Evolutionary conservation across 2,329 filamentous ascomycete species (phyloP).

Genomic region (Aspergillus clavatus): DNA sequence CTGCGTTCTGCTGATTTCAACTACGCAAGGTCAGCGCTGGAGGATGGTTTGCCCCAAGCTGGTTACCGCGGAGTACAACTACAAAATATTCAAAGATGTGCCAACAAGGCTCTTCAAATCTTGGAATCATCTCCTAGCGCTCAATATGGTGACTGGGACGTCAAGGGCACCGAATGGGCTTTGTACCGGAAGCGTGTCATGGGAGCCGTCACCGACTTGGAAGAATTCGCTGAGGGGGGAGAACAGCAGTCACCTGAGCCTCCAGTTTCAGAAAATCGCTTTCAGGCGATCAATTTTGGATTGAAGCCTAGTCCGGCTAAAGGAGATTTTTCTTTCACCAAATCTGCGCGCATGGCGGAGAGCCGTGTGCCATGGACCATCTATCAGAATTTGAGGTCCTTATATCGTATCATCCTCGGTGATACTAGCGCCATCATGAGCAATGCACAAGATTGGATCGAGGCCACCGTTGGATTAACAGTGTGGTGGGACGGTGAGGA

Average conservation of each 20-base stretch:
- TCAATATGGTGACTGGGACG: slow-evolving; percentile 67
- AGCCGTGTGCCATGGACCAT: slow-evolving; percentile 86
- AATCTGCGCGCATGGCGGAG: slow-evolving; percentile 67
- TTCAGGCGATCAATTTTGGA: slow-evolving; percentile 47
- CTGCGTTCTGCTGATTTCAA: slow-evolving; percentile 74
- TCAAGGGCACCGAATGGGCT: slow-evolving; percentile 75
- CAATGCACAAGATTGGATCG: slow-evolving; percentile 83
- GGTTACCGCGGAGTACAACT: slow-evolving; percentile 72
- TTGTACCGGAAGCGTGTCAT: slow-evolving; percentile 73
- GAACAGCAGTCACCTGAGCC: slow-evolving; percentile 44
- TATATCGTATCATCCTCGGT: slow-evolving; percentile 79
- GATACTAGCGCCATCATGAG: slow-evolving; percentile 69
- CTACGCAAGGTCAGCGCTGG: slow-evolving; percentile 59
- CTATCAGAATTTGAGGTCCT: slow-evolving; percentile 73
- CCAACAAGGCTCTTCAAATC: slow-evolving; percentile 63
- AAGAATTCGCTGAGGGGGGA: slow-evolving; percentile 72
- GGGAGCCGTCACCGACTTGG: slow-evolving; percentile 64
- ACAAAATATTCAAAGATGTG: slow-evolving; percentile 69
- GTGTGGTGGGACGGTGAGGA: slow-evolving; percentile 90
- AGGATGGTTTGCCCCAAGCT: slow-evolving; percentile 58
- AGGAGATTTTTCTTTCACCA: slow-evolving; percentile 58
- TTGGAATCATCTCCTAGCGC: slow-evolving; percentile 69
- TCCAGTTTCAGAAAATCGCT: slow-evolving; percentile 39
- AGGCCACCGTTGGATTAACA: slow-evolving; percentile 75
- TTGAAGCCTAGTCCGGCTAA: slow-evolving; percentile 37